Conservation (phyloP, 2,329 filamentous ascomycete species). For the Fusarium liriodendri region DNA sequence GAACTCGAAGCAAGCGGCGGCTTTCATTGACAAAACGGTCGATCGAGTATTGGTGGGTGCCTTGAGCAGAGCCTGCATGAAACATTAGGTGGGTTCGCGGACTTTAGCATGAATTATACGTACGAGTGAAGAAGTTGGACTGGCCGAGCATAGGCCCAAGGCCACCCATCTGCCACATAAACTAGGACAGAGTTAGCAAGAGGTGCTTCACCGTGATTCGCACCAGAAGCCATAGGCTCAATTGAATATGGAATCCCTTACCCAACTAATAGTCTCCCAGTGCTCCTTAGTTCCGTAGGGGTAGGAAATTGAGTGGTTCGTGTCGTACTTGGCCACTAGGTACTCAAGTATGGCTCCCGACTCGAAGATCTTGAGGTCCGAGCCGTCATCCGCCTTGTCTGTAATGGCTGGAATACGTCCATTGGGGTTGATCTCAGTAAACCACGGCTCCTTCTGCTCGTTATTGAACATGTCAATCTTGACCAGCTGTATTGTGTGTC, state of each 20-base stretch:
- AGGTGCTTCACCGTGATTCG: no score
- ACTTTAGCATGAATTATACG: no score
- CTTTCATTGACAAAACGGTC: constrained; percentile 86
- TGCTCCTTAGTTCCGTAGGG: constrained; percentile 77
- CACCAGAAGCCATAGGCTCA: no score
- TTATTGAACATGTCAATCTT: constrained; percentile 77
- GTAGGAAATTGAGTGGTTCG: constrained; percentile 84
- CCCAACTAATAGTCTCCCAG: constrained; percentile 84
- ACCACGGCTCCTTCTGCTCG: constrained; percentile 85
- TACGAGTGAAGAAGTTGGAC: constrained; percentile 82
- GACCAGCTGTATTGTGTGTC: constrained; percentile 53
- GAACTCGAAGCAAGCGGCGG: constrained; percentile 80
- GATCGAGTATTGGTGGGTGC: constrained; percentile 83
- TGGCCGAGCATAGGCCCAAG: constrained; percentile 85
- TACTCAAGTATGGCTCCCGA: constrained; percentile 87
- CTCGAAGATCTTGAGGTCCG: constrained; percentile 81
- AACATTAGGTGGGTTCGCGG: no score
- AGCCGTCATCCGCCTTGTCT: constrained; percentile 79
- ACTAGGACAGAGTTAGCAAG: neutral
- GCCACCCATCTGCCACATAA: constrained; percentile 78
- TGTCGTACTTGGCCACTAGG: constrained; percentile 83
- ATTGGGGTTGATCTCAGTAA: constrained; percentile 90
- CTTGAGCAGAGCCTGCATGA: constrained; percentile 42
- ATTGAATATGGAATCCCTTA: constrained; percentile 41
- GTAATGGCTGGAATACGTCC: constrained; percentile 89